Evolutionary conservation across 495 filamentous ascomycete genomes (phyloP).

Genomic region (Penicillium canescens): DNA sequence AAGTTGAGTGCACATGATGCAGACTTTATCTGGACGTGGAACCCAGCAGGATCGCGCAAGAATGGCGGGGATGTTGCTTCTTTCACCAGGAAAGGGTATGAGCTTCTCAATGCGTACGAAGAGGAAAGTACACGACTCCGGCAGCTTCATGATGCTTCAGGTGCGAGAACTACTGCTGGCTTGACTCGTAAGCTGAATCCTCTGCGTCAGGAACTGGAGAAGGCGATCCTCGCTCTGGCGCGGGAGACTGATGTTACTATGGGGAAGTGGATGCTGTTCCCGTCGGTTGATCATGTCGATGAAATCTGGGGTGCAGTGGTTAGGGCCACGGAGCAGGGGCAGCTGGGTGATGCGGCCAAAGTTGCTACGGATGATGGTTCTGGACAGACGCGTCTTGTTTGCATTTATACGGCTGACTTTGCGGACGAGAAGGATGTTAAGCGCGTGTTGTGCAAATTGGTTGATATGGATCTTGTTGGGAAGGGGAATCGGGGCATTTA

Average conservation of each 20-base stretch:
- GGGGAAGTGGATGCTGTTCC: slow-evolving; percentile 92
- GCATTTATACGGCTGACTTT: slow-evolving; percentile 77
- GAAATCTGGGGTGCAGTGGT: slow-evolving; percentile 63
- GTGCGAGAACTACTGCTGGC: slow-evolving; percentile 31
- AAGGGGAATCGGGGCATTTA: slow-evolving; percentile 56
- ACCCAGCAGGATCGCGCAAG: slow-evolving; percentile 42
- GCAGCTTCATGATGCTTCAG: slow-evolving; percentile 34
- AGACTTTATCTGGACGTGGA: slow-evolving; percentile 66
- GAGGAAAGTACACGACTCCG: slow-evolving; percentile 38
- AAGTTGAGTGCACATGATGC: slow-evolving; percentile 32
- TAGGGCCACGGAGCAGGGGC: slow-evolving; percentile 58
- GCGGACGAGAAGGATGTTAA: slow-evolving; percentile 65
- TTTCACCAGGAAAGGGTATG: slow-evolving; percentile 44
- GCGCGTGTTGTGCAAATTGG: slow-evolving; percentile 61
- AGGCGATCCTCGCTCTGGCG: slow-evolving; percentile 58
- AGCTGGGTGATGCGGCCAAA: slow-evolving; percentile 69
- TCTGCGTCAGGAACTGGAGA: slow-evolving; percentile 49
- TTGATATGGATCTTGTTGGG: slow-evolving; percentile 58
- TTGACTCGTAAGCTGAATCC: slow-evolving; percentile 52
- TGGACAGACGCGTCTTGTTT: slow-evolving; percentile 56
- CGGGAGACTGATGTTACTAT: slow-evolving; percentile 50
- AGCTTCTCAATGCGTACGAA: slow-evolving; percentile 44
- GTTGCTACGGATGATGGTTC: slow-evolving; percentile 57
- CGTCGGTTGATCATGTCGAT: slow-evolving; percentile 54
- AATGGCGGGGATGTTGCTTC: slow-evolving; percentile 34